Conservation (phyloP, 208 protist genomes). For the Leishmania amazonensis region DNA sequence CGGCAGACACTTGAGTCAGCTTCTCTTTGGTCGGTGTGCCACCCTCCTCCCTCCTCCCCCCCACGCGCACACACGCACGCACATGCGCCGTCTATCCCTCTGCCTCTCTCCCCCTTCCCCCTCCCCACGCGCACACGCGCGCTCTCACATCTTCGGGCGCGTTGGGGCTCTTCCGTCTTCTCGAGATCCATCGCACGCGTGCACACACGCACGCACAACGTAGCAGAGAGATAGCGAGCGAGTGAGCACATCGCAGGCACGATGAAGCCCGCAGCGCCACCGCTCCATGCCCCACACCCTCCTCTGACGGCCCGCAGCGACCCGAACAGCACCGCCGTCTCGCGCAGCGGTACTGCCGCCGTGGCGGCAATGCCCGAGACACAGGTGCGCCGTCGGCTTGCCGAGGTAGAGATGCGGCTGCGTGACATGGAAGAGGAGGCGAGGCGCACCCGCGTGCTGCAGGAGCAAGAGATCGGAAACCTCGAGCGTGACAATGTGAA, state of each 20-base stretch:
- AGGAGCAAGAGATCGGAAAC: slow-evolving; percentile 70
- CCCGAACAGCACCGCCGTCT: slow-evolving; percentile 1
- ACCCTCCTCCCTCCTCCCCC: neutral
- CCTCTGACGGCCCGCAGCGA: slow-evolving; percentile 11
- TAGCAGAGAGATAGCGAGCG: neutral
- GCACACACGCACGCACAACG: neutral
- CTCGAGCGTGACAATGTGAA: slow-evolving; percentile 57
- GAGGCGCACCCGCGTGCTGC: slow-evolving; percentile 51
- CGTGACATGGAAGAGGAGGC: slow-evolving; percentile 78
- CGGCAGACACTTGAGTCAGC: neutral
- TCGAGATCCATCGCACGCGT: neutral
- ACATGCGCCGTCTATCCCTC: slow-evolving; percentile 1
- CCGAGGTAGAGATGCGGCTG: slow-evolving; percentile 67
- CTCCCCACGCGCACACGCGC: neutral
- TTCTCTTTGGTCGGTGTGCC: neutral
- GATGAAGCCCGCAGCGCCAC: slow-evolving; percentile 4
- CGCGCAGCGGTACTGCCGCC: neutral
- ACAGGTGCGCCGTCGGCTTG: slow-evolving; percentile 53
- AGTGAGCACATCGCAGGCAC: neutral
- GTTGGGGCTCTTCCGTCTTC: neutral
- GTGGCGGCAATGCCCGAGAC: slow-evolving; percentile 26
- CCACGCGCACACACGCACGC: neutral
- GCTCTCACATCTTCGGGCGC: neutral
- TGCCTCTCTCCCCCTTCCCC: slow-evolving; percentile 9
- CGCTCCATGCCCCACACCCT: slow-evolving; percentile 9